Percentiles rank a stretch among this genome's conserved stretches.
These are phyloP conservation scores for Luvunga scandens DNA, from an alignment of 345 rosid species.

Conservation along the genomic window DNA sequence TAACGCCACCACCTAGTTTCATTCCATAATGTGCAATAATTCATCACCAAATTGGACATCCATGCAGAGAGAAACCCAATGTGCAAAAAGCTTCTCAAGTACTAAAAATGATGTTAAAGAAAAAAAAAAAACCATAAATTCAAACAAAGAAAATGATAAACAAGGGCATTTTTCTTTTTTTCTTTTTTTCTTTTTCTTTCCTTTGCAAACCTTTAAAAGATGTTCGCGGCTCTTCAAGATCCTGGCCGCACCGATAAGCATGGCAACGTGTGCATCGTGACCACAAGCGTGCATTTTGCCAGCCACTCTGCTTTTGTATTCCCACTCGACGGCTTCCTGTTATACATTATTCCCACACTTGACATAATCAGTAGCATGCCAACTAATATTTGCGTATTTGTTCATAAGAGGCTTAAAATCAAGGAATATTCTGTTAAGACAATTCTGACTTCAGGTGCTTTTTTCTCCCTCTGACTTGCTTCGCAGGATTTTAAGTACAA, in stretches of 20 bases:
- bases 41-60: background rate
- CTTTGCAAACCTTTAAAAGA: slow-evolving; percentile 32
- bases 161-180: background rate
- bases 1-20: background rate
- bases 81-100: background rate
- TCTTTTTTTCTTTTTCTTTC: too few species aligned
- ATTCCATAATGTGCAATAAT: background rate
- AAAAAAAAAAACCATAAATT: background rate
- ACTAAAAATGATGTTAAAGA: background rate
- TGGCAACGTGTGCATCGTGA: slow-evolving; percentile 87
- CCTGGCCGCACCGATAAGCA: slow-evolving; percentile 89
- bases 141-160: background rate
- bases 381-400: background rate
- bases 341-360: background rate
- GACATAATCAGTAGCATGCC: background rate
- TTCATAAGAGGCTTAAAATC: background rate
- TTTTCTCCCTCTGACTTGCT: too few species aligned
- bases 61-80: background rate
- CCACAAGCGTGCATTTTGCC: slow-evolving; percentile 98
- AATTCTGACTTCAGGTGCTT: background rate
- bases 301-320: slow-evolving; percentile 67
- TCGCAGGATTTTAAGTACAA: background rate
- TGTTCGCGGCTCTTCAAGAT: slow-evolving; percentile 53
- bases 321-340: slow-evolving; percentile 90
- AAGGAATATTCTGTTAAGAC: background rate